Percentiles rank a stretch among this genome's conserved stretches.
These are phyloP conservation scores for Themeda triandra DNA, from an alignment of 176 grass and related monocot species.

Conservation along the genomic window DNA sequence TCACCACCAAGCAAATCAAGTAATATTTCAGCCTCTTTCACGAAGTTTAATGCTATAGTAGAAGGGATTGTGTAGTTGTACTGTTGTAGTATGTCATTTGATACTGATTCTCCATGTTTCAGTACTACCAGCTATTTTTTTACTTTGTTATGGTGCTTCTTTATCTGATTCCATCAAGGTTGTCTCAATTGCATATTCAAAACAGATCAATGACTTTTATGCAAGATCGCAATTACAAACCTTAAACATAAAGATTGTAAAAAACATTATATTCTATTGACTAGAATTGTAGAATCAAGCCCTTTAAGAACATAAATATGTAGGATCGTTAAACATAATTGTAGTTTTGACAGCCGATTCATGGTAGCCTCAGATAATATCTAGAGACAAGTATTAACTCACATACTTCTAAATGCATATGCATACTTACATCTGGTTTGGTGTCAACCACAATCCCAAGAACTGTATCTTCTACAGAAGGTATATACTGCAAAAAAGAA, in stretches of 20 bases:
- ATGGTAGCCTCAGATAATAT: not conserved
- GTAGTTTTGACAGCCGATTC: not conserved
- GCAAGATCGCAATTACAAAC: not conserved
- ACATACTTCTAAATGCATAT: conserved; percentile 22
- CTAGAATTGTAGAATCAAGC: not conserved
- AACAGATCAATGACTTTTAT: not conserved
- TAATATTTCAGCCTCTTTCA: not conserved
- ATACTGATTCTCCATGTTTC: not conserved
- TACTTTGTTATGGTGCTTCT: not conserved
- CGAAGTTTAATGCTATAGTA: not conserved
- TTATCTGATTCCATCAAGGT: not conserved
- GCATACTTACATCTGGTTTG: conserved; percentile 82
- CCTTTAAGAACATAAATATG: not conserved
- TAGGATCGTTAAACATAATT: not conserved
- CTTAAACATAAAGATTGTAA: not conserved
- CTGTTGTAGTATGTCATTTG: not conserved
- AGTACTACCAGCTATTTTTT: not conserved
- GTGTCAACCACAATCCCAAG: conserved; percentile 83
- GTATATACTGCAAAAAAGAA: conserved; percentile 60
- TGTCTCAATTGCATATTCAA: too few species aligned
- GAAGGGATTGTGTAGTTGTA: not conserved
- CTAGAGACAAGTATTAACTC: not conserved
- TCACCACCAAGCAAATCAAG: not conserved
- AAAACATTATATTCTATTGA: not conserved
- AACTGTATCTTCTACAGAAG: conserved; percentile 66